phyloP scores from a whole-genome alignment of 768 basidiomycete genomes.

The Leccinum broughii region DNA sequence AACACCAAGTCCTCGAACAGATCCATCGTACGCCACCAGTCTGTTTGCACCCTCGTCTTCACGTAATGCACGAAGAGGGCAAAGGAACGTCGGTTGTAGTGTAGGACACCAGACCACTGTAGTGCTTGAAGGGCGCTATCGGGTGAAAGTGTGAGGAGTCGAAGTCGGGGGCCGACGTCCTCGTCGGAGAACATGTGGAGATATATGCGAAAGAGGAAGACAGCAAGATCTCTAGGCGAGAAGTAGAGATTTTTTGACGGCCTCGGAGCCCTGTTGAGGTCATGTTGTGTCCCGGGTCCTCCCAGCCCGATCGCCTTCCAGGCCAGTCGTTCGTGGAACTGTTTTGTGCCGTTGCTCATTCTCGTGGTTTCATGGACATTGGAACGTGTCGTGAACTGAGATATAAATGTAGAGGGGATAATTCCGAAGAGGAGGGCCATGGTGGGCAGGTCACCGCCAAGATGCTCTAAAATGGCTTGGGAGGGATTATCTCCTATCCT shows the following conservation, averaged over 20 bases:
- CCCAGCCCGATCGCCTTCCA: conserved; percentile 20
- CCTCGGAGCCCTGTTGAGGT: not conserved
- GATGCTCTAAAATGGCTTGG: conserved; percentile 16
- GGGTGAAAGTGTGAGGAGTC: not conserved
- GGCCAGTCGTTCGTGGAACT: conserved; percentile 27
- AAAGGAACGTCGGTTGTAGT: conserved; percentile 52
- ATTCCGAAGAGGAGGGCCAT: conserved; percentile 29
- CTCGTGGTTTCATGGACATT: conserved; percentile 20
- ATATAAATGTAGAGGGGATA: conserved; percentile 23
- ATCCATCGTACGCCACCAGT: conserved; percentile 47
- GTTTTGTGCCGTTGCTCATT: conserved; percentile 1
- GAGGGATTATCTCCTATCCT: conserved; percentile 12
- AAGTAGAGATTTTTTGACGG: conserved; percentile 11
- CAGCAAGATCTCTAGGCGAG: conserved; percentile 18
- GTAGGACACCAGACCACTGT: conserved; percentile 25
- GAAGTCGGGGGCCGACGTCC: conserved; percentile 1
- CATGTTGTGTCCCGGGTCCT: not conserved
- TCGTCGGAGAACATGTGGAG: conserved; percentile 31
- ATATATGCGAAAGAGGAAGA: conserved; percentile 26
- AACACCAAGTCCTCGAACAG: conserved; percentile 24
- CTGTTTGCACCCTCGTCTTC: conserved; percentile 34
- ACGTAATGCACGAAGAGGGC: conserved; percentile 44
- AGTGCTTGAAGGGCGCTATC: not conserved
- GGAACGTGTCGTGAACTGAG: conserved; percentile 27
- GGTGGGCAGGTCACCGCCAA: conserved; percentile 28